Conservation (phyloP, 345 rosid genomes). For the Populus ilicifolia region DNA sequence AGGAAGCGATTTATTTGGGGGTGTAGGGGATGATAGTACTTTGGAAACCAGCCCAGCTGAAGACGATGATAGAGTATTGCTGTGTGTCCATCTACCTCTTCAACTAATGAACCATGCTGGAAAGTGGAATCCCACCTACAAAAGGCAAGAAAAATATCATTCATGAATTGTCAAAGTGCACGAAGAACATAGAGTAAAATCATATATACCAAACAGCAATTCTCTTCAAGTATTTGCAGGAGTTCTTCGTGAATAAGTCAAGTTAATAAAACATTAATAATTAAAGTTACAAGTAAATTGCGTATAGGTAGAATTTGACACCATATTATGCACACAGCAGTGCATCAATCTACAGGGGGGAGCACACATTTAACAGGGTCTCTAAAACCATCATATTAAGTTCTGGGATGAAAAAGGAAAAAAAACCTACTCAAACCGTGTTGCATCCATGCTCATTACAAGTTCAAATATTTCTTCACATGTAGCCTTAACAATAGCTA, state of each 20-base stretch:
- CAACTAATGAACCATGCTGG: constrained; percentile 86
- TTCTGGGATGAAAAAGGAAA: constrained; percentile 17
- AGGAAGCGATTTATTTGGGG: not conserved
- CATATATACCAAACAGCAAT: not conserved
- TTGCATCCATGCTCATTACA: constrained; percentile 98
- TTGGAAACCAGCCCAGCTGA: constrained; percentile 93
- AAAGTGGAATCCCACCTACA: constrained; percentile 99
- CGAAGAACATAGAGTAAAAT: not conserved
- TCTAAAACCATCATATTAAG: no score
- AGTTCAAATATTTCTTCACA: constrained; percentile 98
- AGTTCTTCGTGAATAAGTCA: no score
- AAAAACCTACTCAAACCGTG: constrained; percentile 90
- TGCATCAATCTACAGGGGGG: no score
- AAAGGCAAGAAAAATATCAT: constrained; percentile 5
- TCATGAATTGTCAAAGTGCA: not conserved
- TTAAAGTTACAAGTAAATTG: no score
- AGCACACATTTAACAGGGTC: no score
- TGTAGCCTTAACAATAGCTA: constrained; percentile 91
- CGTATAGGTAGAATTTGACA: no score
- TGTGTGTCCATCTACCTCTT: constrained; percentile 99
- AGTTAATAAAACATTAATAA: no score
- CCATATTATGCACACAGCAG: no score
- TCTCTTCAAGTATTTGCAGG: no score
- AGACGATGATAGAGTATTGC: constrained; percentile 93
- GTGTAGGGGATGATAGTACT: constrained; percentile 39